Conservation (phyloP, 257 asterid genomes). For the Marsdenia floribunda region DNA sequence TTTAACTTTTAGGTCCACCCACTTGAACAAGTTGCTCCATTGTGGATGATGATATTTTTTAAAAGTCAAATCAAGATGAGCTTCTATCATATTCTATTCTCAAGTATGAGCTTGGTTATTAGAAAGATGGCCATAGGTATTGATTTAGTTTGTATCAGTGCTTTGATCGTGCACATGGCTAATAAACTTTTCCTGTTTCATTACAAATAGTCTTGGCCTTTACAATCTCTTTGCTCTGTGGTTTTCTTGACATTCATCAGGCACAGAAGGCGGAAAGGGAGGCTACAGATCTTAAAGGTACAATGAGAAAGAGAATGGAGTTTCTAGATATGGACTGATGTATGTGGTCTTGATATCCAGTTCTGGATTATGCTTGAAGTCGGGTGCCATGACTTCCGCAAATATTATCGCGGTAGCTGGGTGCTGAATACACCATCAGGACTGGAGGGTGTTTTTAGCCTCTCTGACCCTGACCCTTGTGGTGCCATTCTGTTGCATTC, state of each 20-base stretch:
- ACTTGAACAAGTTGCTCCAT: background rate
- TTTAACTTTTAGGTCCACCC: background rate
- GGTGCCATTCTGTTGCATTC: slow-evolving; percentile 25
- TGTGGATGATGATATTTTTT: background rate
- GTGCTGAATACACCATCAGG: slow-evolving; percentile 4
- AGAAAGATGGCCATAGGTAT: background rate
- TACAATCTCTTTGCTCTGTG: background rate
- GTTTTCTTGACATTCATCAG: slow-evolving; percentile 24
- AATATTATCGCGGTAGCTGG: slow-evolving; percentile 35
- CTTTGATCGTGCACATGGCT: background rate
- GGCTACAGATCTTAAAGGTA: slow-evolving; percentile 77
- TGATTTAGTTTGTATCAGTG: no score
- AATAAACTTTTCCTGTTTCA: background rate
- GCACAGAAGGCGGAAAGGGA: slow-evolving; percentile 85
- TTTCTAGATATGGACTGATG: slow-evolving; percentile 78
- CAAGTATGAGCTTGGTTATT: background rate
- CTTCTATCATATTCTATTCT: background rate
- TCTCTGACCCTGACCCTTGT: slow-evolving; percentile 1
- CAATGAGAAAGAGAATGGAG: slow-evolving; percentile 88
- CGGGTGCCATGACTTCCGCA: slow-evolving; percentile 24
- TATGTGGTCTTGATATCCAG: slow-evolving; percentile 11
- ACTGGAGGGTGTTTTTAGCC: slow-evolving; percentile 16
- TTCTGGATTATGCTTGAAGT: slow-evolving; percentile 14
- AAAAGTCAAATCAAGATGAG: background rate
- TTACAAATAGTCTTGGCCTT: background rate